Percentiles rank a stretch among this genome's conserved stretches.
These are phyloP conservation scores for Poronia punctata DNA, from an alignment of 495 filamentous ascomycete genomes.

Conservation along the genomic window DNA sequence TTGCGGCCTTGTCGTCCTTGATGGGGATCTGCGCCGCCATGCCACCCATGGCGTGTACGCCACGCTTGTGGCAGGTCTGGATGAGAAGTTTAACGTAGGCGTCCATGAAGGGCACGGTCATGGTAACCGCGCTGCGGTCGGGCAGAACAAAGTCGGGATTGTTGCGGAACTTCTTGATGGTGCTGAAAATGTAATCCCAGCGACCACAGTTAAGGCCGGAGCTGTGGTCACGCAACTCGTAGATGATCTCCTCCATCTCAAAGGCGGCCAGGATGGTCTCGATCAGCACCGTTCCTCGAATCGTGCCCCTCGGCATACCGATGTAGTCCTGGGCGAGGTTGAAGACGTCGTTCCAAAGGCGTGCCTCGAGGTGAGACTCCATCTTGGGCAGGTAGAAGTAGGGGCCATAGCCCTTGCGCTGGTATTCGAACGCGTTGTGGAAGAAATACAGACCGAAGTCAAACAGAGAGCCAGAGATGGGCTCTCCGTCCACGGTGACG, in stretches of 20 bases:
- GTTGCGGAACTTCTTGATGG: constrained; percentile 99
- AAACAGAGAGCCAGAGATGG: constrained; percentile 89
- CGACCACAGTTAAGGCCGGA: constrained; percentile 96
- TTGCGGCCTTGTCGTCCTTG: constrained; percentile 84
- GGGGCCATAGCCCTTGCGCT: constrained; percentile 76
- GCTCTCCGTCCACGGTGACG: constrained; percentile 90
- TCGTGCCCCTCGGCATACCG: constrained; percentile 82
- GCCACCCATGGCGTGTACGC: constrained; percentile 97
- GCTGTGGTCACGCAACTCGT: constrained; percentile 95
- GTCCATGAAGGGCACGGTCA: constrained; percentile 99
- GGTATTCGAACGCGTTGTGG: constrained; percentile 90
- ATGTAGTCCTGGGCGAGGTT: constrained; percentile 92
- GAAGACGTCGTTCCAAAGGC: constrained; percentile 98
- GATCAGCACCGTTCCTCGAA: constrained; percentile 92
- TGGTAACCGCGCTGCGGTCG: constrained; percentile 85
- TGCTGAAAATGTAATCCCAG: constrained; percentile 99
- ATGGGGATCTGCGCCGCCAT: constrained; percentile 99
- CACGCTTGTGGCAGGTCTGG: constrained; percentile 92
- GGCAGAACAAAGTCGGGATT: constrained; percentile 90
- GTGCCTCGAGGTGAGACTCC: constrained; percentile 95
- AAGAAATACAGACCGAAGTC: constrained; percentile 99
- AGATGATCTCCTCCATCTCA: constrained; percentile 99
- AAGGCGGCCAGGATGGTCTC: constrained; percentile 99
- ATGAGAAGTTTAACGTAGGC: constrained; percentile 93
- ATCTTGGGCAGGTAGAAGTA: constrained; percentile 99